Percentiles rank a stretch among this genome's conserved stretches.
Evolutionary conservation across 177 flowering plant species (phyloP).

Genomic region (Vitis hybrid): DNA sequence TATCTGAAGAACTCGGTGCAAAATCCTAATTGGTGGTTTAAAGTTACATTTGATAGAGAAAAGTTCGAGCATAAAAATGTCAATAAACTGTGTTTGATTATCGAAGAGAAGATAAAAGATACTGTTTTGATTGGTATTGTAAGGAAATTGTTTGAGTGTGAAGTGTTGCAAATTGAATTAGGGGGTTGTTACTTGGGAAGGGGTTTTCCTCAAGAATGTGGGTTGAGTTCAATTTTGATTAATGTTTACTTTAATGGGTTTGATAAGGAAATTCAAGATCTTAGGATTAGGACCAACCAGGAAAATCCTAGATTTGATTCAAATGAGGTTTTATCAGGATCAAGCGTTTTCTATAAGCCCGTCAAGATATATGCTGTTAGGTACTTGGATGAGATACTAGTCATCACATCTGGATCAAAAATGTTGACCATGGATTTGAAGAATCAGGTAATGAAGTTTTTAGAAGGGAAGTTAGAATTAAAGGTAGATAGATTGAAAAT

Average conservation of each 20-base stretch:
- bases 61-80: constrained; percentile 43
- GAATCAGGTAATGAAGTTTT: constrained; percentile 39
- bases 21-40: constrained; percentile 92
- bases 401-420: constrained; percentile 80
- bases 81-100: constrained; percentile 43
- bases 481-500: constrained; percentile 61
- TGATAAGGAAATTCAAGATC: constrained; percentile 65
- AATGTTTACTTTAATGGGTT: constrained; percentile 74
- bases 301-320: constrained; percentile 43
- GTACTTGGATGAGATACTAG: constrained; percentile 84
- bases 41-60: constrained; percentile 33
- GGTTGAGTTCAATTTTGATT: constrained; percentile 60
- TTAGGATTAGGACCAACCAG: constrained; percentile 40
- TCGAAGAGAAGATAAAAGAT: constrained; percentile 71
- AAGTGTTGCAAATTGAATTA: constrained; percentile 55
- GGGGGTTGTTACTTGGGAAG: constrained; percentile 67
- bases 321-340: constrained; percentile 20
- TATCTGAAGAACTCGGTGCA: constrained; percentile 67
- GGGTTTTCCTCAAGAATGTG: constrained; percentile 84
- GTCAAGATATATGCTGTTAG: constrained; percentile 74
- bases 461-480: constrained; percentile 61
- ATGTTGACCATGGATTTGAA: constrained; percentile 55
- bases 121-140: constrained; percentile 45
- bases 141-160: constrained; percentile 51
- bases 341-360: constrained; percentile 57